Conservation (phyloP, 106 monocot species). For the Dactylorhiza incarnata region DNA sequence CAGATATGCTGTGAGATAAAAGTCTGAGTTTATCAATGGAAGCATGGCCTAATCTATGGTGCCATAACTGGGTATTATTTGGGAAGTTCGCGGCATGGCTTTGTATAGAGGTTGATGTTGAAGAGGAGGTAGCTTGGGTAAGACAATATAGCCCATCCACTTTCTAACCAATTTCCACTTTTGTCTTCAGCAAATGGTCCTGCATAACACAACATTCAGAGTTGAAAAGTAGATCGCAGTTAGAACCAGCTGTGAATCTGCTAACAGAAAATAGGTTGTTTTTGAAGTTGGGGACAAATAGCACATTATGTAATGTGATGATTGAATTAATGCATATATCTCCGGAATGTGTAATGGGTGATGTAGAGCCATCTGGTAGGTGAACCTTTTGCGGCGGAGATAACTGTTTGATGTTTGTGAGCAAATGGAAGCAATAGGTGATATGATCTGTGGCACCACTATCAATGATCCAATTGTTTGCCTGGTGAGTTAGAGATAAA, state of each 20-base stretch:
- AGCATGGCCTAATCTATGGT: neutral
- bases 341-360: neutral
- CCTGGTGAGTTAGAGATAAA: too few species aligned
- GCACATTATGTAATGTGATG: neutral
- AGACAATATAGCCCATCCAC: neutral
- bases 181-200: neutral
- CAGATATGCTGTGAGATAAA: neutral
- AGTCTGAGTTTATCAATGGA: neutral
- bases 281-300: neutral
- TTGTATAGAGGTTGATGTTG: too few species aligned
- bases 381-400: neutral
- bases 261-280: neutral
- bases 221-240: neutral
- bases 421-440: neutral
- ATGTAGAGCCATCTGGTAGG: neutral
- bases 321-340: neutral
- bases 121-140: too few species aligned
- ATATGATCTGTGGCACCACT: neutral
- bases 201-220: neutral
- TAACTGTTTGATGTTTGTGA: neutral
- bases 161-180: neutral
- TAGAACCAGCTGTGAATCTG: accelerated
- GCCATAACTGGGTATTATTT: neutral
- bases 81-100: too few species aligned
- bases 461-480: neutral